Percentiles rank a stretch among this genome's conserved stretches.
Evolutionary conservation across 2,329 filamentous ascomycete species (phyloP).

Genomic region (Verticillium dahliae): DNA sequence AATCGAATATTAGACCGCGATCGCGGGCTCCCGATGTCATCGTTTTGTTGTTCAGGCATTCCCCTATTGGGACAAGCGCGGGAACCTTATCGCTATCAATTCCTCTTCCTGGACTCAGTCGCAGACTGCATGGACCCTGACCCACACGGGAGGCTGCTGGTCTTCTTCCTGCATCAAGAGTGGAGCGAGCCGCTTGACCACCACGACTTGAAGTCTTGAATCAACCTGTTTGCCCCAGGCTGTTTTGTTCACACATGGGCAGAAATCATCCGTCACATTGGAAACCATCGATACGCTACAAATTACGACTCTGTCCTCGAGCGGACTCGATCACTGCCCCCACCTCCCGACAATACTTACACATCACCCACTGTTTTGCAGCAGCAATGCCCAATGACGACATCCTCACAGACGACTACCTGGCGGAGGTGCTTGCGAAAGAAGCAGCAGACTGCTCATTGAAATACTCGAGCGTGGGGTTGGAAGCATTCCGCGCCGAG

Average conservation of each 20-base stretch:
- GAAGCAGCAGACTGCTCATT: conserved; percentile 71
- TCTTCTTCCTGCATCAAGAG: background rate
- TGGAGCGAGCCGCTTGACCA: background rate
- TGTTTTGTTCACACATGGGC: background rate
- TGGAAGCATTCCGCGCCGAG: conserved; percentile 53
- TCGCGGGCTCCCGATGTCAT: background rate
- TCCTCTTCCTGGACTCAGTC: background rate
- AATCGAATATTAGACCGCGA: background rate
- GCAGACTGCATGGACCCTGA: background rate
- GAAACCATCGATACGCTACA: background rate
- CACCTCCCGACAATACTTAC: background rate
- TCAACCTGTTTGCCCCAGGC: background rate
- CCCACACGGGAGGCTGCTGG: background rate
- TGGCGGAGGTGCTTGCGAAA: conserved; percentile 70
- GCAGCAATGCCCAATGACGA: conserved; percentile 36
- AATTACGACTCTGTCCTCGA: background rate
- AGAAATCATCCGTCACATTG: no score
- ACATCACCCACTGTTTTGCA: background rate
- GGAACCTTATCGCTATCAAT: background rate
- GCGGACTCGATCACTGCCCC: background rate
- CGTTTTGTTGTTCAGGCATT: background rate
- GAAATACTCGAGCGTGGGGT: conserved; percentile 67
- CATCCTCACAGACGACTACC: conserved; percentile 67
- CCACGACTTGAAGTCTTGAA: background rate
- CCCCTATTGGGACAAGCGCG: background rate